Percentiles rank a stretch among this genome's conserved stretches.
Conservation (phyloP, 2,329 filamentous ascomycete species). For the Penicillium aurantiogriseum region DNA sequence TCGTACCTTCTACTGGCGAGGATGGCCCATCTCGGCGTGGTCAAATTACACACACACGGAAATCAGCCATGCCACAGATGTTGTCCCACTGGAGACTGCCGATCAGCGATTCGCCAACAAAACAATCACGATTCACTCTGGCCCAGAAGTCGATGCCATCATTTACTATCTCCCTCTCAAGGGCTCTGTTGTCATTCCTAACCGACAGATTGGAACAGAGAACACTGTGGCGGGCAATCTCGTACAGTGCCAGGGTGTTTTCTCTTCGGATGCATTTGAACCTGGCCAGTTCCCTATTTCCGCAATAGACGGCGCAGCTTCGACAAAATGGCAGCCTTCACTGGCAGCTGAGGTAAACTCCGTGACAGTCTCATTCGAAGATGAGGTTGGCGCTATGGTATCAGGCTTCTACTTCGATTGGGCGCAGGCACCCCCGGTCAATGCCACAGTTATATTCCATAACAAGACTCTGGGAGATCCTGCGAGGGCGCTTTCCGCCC, state of each 20-base stretch:
- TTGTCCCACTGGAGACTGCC: constrained; percentile 50
- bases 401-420: constrained; percentile 59
- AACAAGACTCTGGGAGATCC: constrained; percentile 43
- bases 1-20: constrained; percentile 65
- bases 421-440: constrained; percentile 55
- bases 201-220: constrained; percentile 56
- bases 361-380: constrained; percentile 57
- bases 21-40: constrained; percentile 60
- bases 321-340: constrained; percentile 66
- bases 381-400: constrained; percentile 28
- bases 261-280: constrained; percentile 49
- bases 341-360: constrained; percentile 51
- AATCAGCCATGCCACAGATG: constrained; percentile 52
- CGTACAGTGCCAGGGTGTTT: constrained; percentile 61
- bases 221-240: constrained; percentile 60
- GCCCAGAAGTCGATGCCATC: constrained; percentile 43
- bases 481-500: constrained; percentile 12
- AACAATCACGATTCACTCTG: constrained; percentile 60
- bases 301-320: constrained; percentile 64
- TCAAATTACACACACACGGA: constrained; percentile 66
- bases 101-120: constrained; percentile 54
- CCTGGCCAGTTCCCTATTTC: constrained; percentile 69
- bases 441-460: constrained; percentile 56
- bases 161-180: constrained; percentile 50
- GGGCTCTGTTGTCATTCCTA: constrained; percentile 55